Conservation (phyloP, 768 basidiomycete genomes). For the Arthromyces matolae region DNA sequence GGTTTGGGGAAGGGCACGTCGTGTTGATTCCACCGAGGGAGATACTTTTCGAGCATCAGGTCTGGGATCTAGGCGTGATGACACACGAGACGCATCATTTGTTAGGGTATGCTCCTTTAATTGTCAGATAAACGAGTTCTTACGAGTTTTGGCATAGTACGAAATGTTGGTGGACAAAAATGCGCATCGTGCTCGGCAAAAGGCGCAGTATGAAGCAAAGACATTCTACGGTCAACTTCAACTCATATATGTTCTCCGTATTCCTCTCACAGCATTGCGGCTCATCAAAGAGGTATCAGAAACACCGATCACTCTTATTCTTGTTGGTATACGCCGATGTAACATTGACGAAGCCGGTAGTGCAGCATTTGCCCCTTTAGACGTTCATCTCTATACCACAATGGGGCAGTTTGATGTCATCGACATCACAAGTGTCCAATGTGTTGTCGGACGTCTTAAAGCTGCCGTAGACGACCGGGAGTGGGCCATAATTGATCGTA, state of each 20-base stretch:
- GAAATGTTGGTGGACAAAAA: conserved; percentile 28
- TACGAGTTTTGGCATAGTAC: conserved; percentile 27
- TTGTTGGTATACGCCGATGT: conserved; percentile 23
- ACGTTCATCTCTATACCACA: conserved; percentile 18
- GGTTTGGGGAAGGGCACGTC: conserved; percentile 28
- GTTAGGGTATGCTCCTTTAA: conserved; percentile 25
- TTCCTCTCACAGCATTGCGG: neutral
- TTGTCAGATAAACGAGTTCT: neutral
- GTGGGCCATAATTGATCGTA: conserved; percentile 25
- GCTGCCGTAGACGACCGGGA: neutral
- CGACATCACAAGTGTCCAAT: conserved; percentile 21
- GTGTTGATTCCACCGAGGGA: conserved; percentile 24
- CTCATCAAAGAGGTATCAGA: neutral
- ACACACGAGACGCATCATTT: conserved; percentile 29
- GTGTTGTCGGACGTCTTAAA: conserved; percentile 19
- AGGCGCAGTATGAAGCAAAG: neutral
- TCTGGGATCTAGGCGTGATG: conserved; percentile 15
- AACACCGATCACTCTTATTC: conserved; percentile 19
- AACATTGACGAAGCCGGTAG: conserved; percentile 8
- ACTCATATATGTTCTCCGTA: conserved; percentile 21
- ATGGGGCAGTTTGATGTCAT: conserved; percentile 17
- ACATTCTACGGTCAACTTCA: conserved; percentile 32
- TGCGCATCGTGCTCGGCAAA: conserved; percentile 7
- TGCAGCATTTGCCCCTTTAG: conserved; percentile 9
- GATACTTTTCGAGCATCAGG: conserved; percentile 23